A percentile compares a stretch with the other conserved stretches of the same genome.
Evolutionary conservation across 768 basidiomycete species (phyloP).

Genomic region (Rhodotorula graminis): DNA sequence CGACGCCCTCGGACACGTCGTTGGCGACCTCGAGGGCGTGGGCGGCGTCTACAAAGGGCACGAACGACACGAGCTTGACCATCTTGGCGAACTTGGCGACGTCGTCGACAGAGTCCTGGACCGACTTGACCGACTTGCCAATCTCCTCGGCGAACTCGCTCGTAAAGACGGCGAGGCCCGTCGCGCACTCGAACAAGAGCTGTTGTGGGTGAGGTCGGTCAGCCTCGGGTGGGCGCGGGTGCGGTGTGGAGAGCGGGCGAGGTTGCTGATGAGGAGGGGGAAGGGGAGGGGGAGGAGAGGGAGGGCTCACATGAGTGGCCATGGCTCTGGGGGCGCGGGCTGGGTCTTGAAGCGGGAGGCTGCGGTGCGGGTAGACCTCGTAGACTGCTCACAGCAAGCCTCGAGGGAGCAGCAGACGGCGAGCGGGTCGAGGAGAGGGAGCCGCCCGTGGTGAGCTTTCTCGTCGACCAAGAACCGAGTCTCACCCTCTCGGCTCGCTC

Average conservation of each 20-base stretch:
- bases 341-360: not conserved
- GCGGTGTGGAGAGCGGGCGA: not conserved
- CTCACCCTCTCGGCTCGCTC: too few species aligned
- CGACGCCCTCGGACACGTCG: constrained; percentile 87
- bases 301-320: constrained; percentile 29
- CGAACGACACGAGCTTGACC: constrained; percentile 83
- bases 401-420: too few species aligned
- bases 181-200: constrained; percentile 85
- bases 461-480: too few species aligned
- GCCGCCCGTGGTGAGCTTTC: too few species aligned
- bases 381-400: too few species aligned
- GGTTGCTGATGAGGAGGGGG: too few species aligned
- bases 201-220: constrained; percentile 48
- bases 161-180: constrained; percentile 89
- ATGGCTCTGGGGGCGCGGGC: not conserved
- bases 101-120: constrained; percentile 82
- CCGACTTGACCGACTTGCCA: constrained; percentile 67
- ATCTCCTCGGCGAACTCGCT: constrained; percentile 81
- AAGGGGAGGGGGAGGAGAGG: not conserved
- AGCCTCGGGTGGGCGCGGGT: not conserved
- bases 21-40: constrained; percentile 78
- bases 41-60: constrained; percentile 66
- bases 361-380: not conserved
- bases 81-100: constrained; percentile 84
- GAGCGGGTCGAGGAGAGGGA: not conserved